These are phyloP conservation scores for Termitomyces sp. DNA, from an alignment of 768 basidiomycete genomes.

Conservation along the genomic window DNA sequence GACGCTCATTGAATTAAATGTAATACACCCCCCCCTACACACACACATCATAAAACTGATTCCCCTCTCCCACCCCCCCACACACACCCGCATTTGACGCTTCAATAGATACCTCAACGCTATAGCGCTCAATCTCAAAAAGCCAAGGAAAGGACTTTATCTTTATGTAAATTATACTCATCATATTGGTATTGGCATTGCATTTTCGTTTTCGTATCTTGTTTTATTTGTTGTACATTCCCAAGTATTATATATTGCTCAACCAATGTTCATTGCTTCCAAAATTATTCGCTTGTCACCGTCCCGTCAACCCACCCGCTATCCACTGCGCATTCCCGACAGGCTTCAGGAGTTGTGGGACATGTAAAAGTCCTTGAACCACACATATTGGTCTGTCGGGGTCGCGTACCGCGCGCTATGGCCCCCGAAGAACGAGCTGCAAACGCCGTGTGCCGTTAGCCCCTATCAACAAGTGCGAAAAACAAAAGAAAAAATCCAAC, in stretches of 20 bases:
- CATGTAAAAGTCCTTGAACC: constrained; percentile 70
- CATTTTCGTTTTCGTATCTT: not conserved
- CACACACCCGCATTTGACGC: too few relatives aligned
- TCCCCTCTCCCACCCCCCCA: too few relatives aligned
- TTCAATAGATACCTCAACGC: not conserved
- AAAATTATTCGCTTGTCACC: not conserved
- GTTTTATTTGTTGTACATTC: not conserved
- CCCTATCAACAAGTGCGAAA: not conserved
- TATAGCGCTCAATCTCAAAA: not conserved
- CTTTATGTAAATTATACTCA: not conserved
- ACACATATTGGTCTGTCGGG: constrained; percentile 68
- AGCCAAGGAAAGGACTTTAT: not conserved
- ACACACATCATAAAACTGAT: not conserved
- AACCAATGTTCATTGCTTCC: not conserved
- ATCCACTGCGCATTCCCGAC: too few relatives aligned
- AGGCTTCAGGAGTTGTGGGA: constrained; percentile 23
- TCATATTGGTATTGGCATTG: not conserved
- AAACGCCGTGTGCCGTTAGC: too few relatives aligned
- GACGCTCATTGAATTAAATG: not conserved
- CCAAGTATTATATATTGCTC: not conserved
- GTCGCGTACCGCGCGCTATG: constrained; percentile 63
- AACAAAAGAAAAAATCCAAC: not conserved
- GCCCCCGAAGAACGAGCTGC: constrained; percentile 75
- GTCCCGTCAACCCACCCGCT: too few relatives aligned
- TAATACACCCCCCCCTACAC: not conserved